Evolutionary conservation across 202 grass and related monocot genomes (phyloP).

Genomic region (Saccharum hybrid): DNA sequence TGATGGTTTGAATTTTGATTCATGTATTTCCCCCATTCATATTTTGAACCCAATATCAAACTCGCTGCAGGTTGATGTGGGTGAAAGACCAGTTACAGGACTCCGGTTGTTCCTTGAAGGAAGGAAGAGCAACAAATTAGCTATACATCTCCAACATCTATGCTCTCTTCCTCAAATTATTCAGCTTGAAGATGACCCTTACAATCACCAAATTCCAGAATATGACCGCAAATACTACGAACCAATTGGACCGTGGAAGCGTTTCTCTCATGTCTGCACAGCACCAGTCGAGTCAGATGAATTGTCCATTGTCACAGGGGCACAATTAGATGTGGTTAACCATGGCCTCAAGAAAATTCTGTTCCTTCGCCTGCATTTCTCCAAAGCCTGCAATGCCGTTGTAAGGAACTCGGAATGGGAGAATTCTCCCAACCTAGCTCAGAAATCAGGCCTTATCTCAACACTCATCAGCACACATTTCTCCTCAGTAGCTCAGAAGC

Average conservation of each 20-base stretch:
- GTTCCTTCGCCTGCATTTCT: conserved; percentile 75
- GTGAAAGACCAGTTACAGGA: conserved; percentile 81
- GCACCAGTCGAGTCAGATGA: conserved; percentile 79
- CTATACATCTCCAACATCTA: conserved; percentile 91
- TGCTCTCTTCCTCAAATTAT: conserved; percentile 91
- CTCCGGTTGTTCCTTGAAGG: conserved; percentile 88
- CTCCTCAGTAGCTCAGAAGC: conserved; percentile 61
- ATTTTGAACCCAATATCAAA: conserved; percentile 1
- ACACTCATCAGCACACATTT: conserved; percentile 93
- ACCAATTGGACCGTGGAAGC: conserved; percentile 79
- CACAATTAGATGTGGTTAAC: conserved; percentile 66
- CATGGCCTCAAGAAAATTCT: conserved; percentile 86
- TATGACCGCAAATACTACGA: conserved; percentile 80
- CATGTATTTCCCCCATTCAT: neutral
- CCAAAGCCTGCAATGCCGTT: conserved; percentile 56
- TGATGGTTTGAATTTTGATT: neutral
- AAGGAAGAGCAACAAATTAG: conserved; percentile 88
- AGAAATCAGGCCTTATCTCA: conserved; percentile 93
- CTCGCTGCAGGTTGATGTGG: conserved; percentile 82
- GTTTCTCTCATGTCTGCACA: conserved; percentile 90
- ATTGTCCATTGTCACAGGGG: conserved; percentile 73
- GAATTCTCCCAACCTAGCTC: conserved; percentile 77
- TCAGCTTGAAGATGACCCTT: conserved; percentile 67
- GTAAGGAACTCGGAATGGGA: conserved; percentile 80
- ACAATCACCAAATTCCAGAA: conserved; percentile 51